Evolutionary conservation across 805 yeast genomes (phyloP).

Genomic region (Scheffersomyces spartinae): DNA sequence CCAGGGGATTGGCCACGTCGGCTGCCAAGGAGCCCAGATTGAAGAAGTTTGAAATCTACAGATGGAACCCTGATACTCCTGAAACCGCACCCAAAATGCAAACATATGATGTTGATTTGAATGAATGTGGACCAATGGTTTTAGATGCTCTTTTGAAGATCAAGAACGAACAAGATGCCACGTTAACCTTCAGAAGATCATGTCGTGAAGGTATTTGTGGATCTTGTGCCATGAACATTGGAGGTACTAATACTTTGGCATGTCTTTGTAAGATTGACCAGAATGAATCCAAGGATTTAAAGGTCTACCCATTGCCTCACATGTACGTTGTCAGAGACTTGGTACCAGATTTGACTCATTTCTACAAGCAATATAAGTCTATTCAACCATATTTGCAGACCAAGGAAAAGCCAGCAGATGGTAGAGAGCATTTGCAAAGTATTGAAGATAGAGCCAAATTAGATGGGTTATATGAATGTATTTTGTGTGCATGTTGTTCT

Average conservation of each 20-base stretch:
- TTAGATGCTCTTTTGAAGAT: constrained; percentile 89
- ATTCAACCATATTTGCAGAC: constrained; percentile 95
- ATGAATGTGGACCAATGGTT: constrained; percentile 95
- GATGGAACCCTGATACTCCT: constrained; percentile 98
- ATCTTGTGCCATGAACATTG: constrained; percentile 99
- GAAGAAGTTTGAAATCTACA: constrained; percentile 84
- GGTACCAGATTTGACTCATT: constrained; percentile 95
- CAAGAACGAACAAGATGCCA: constrained; percentile 93
- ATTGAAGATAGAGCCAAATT: constrained; percentile 89
- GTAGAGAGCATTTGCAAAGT: constrained; percentile 85
- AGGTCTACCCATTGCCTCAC: constrained; percentile 95
- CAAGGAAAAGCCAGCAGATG: constrained; percentile 68
- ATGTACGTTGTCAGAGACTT: constrained; percentile 95
- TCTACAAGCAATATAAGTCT: constrained; percentile 96
- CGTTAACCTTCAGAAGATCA: constrained; percentile 93
- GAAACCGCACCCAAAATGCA: constrained; percentile 82
- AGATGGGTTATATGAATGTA: constrained; percentile 96
- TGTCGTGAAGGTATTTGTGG: constrained; percentile 99
- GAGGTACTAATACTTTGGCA: constrained; percentile 94
- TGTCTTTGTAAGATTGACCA: constrained; percentile 91
- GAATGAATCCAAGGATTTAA: constrained; percentile 59
- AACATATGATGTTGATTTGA: constrained; percentile 73
- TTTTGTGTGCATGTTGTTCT: constrained; percentile 96
- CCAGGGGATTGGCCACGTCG: constrained; percentile 36
- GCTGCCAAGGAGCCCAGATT: constrained; percentile 44